A percentile compares a stretch with the other conserved stretches of the same genome.
These are phyloP conservation scores for Cyberlindnera americana DNA, from an alignment of 805 yeast genomes.

Conservation along the genomic window DNA sequence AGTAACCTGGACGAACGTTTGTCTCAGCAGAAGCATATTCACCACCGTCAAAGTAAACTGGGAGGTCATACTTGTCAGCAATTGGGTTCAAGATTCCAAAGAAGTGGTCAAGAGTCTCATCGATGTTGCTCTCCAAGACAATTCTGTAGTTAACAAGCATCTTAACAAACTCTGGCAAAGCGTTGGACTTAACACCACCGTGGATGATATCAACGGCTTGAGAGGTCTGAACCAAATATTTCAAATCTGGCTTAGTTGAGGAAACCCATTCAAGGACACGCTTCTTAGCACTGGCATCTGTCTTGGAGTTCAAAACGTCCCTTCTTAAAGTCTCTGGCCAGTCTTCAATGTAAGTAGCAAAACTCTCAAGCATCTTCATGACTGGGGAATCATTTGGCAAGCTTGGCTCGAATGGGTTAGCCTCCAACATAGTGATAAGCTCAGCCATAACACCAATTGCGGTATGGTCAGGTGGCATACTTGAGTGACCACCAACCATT, in stretches of 20 bases:
- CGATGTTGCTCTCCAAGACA: conserved; percentile 49
- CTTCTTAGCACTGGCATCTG: conserved; percentile 34
- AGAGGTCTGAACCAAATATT: conserved; percentile 20
- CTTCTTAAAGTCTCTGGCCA: conserved; percentile 27
- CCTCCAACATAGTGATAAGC: conserved; percentile 50
- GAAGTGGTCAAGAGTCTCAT: conserved; percentile 31
- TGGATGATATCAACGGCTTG: conserved; percentile 35
- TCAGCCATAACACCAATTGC: conserved; percentile 65
- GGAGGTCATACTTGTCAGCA: conserved; percentile 23
- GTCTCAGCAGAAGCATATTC: not conserved
- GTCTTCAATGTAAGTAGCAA: conserved; percentile 43
- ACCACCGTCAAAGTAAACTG: conserved; percentile 18
- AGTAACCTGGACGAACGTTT: conserved; percentile 26
- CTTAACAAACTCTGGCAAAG: conserved; percentile 57
- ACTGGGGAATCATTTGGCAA: conserved; percentile 53
- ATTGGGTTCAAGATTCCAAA: conserved; percentile 14
- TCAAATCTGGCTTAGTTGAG: conserved; percentile 7
- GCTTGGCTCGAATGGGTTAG: conserved; percentile 45
- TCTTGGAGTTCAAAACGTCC: conserved; percentile 35
- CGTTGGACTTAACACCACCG: conserved; percentile 77
- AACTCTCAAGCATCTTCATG: conserved; percentile 51
- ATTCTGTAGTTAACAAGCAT: conserved; percentile 62
- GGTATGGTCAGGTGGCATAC: conserved; percentile 70
- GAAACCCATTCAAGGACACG: conserved; percentile 30
- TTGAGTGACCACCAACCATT: conserved; percentile 76